Evolutionary conservation across 352 stramenopile species (phyloP).

Genomic region (Globisporangium rhizosaccharum): DNA sequence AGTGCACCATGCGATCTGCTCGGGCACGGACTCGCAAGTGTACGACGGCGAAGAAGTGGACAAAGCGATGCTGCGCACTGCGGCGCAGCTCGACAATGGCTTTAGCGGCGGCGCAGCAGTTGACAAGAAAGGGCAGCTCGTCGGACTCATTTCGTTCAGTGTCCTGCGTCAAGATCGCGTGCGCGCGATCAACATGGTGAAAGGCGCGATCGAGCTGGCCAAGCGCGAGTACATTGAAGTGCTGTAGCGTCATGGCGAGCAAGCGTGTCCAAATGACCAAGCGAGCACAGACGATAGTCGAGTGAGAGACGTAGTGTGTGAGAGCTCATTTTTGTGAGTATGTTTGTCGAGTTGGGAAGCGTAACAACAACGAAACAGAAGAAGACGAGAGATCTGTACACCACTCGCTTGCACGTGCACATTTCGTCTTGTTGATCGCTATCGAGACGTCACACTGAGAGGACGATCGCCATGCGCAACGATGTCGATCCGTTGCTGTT

Average conservation of each 20-base stretch:
- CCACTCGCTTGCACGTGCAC: no score
- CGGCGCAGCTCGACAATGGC: constrained; percentile 80
- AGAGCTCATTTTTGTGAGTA: not conserved
- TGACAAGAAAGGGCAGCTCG: constrained; percentile 81
- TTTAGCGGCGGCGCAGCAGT: constrained; percentile 82
- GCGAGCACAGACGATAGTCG: not conserved
- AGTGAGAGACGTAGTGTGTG: not conserved
- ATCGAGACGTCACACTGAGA: no score
- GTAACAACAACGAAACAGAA: not conserved
- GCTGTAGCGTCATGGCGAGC: constrained; percentile 14
- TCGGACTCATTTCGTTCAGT: constrained; percentile 84
- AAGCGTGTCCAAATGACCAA: not conserved
- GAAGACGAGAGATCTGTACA: no score
- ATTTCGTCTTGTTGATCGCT: no score
- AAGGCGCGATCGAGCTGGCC: constrained; percentile 76
- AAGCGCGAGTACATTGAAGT: constrained; percentile 74
- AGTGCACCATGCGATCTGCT: constrained; percentile 87
- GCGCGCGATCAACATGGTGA: constrained; percentile 87
- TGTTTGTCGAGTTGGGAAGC: not conserved
- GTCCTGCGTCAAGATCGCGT: constrained; percentile 82
- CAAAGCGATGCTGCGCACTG: constrained; percentile 84
- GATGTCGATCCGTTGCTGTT: no score
- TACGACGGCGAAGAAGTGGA: constrained; percentile 81
- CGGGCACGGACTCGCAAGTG: constrained; percentile 80
- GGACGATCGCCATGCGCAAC: no score